A percentile compares a stretch with the other conserved stretches of the same genome.
Conservation (phyloP, 1,139 yeast genomes). For the Debaryomyces singareniensis region DNA sequence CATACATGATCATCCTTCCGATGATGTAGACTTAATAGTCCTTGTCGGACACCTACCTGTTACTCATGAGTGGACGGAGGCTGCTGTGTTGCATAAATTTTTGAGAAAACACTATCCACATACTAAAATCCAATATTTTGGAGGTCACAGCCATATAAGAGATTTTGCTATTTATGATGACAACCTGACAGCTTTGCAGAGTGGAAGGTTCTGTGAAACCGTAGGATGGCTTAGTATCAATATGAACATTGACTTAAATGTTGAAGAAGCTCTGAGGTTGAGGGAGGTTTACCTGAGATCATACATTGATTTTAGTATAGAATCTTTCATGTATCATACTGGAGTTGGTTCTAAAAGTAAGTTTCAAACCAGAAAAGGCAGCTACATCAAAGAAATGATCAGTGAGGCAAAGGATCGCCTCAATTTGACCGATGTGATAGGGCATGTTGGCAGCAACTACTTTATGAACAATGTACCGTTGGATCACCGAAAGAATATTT, state of each 20-base stretch:
- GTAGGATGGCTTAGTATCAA: constrained; percentile 76
- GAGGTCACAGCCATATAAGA: constrained; percentile 92
- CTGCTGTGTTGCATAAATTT: constrained; percentile 42
- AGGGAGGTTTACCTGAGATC: constrained; percentile 42
- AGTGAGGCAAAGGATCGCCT: constrained; percentile 40
- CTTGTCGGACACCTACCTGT: constrained; percentile 82
- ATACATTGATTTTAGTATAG: constrained; percentile 74
- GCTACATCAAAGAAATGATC: constrained; percentile 39
- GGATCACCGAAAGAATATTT: constrained; percentile 54
- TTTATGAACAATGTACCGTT: constrained; percentile 67
- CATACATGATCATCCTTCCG: constrained; percentile 32
- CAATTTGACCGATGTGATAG: constrained; percentile 50
- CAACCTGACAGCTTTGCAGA: constrained; percentile 69
- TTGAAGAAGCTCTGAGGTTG: constrained; percentile 5
- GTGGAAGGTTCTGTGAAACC: constrained; percentile 91
- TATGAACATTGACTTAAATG: constrained; percentile 4
- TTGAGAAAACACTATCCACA: constrained; percentile 57
- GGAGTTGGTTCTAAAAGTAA: constrained; percentile 16
- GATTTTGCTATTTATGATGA: constrained; percentile 71
- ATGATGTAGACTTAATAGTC: constrained; percentile 57
- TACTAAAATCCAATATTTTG: constrained; percentile 74
- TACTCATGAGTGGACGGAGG: constrained; percentile 48
- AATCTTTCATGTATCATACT: constrained; percentile 65
- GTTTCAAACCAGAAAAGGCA: constrained; percentile 49
- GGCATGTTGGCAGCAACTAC: constrained; percentile 56